Evolutionary conservation across 2,329 filamentous ascomycete species (phyloP).

Genomic region (Aspergillus ochraceus): DNA sequence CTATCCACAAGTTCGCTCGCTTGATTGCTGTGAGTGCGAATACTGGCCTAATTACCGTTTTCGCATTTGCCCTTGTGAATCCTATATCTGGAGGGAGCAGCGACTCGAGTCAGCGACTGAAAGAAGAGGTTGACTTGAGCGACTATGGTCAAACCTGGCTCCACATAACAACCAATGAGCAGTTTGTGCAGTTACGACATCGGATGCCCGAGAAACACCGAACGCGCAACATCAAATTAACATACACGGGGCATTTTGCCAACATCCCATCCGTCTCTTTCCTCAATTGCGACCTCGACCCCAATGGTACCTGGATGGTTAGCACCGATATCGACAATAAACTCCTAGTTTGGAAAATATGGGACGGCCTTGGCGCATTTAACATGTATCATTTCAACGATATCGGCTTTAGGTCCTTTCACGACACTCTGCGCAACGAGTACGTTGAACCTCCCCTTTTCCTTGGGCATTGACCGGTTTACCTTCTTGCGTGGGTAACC

Average conservation of each 20-base stretch:
- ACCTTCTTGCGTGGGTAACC: neutral
- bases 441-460: conserved; percentile 9
- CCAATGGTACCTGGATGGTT: conserved; percentile 56
- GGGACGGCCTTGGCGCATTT: conserved; percentile 36
- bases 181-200: conserved; percentile 29
- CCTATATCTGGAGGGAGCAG: conserved; percentile 18
- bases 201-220: conserved; percentile 34
- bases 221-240: conserved; percentile 44
- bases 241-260: conserved; percentile 41
- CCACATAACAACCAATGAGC: conserved; percentile 24
- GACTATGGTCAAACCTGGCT: conserved; percentile 36
- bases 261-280: conserved; percentile 63
- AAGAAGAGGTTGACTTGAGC: conserved; percentile 17
- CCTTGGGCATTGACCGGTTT: neutral
- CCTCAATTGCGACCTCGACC: conserved; percentile 58
- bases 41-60: conserved; percentile 57
- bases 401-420: conserved; percentile 19
- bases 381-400: conserved; percentile 33
- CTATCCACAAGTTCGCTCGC: conserved; percentile 76
- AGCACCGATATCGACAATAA: conserved; percentile 57
- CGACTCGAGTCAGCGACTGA: conserved; percentile 14
- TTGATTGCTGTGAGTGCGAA: conserved; percentile 87
- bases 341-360: conserved; percentile 52
- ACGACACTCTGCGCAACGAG: conserved; percentile 27
- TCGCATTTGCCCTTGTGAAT: conserved; percentile 57